Evolutionary conservation across 2,329 filamentous ascomycete species (phyloP), one percentile per base, ranked within the genome.

Genomic region (Aspergillus viridinutans): DNA sequence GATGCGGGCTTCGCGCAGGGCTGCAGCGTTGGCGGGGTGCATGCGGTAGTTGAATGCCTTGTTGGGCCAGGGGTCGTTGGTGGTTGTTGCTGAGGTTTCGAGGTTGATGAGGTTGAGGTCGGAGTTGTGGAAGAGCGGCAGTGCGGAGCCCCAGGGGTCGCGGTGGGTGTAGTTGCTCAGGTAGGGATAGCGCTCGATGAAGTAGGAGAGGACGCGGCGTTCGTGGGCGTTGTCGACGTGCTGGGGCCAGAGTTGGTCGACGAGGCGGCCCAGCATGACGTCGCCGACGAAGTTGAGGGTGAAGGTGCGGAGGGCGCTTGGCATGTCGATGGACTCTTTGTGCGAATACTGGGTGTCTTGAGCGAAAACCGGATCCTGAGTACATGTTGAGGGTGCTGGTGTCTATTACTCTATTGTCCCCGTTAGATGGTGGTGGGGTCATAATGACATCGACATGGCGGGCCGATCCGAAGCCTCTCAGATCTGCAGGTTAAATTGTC

Each of bases 21-120:
- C 67, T 3, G 55, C 58, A 1, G 72, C 61, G 47, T 76, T 76
- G n/a, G 64, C 67, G 0, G 74, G 73, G 52, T 76, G 74, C 67
- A 72, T 75, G 53, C 72, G 70, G 55, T 75, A 76, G 50, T 76
- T 76, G 66, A 74, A 77, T 2, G 64, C 62, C 47, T 77, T 77
- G 54, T 69, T 53, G 1, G 74, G 74, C 74, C 75, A 77, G 38
- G 64, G 66, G 1, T 54, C 57, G 8, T 48, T 26, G 32, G 65
- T 60, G 3, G 69, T 74, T 10, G 74, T 76, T 7, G 63, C 67
- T 12, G 74, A 58, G 2, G 74, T 76, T 60, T 77, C 74, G 52
- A 77, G 71, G 52, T 77, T 77, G 60, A 74, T 73, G 40, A 77
- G 61, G 45, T 67, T 71, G 17, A 76, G 63, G 49, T 74, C 67